Evolutionary conservation across 345 rosid species (phyloP), one percentile per base, ranked within the genome.

Genomic region (Durio zibethinus): DNA sequence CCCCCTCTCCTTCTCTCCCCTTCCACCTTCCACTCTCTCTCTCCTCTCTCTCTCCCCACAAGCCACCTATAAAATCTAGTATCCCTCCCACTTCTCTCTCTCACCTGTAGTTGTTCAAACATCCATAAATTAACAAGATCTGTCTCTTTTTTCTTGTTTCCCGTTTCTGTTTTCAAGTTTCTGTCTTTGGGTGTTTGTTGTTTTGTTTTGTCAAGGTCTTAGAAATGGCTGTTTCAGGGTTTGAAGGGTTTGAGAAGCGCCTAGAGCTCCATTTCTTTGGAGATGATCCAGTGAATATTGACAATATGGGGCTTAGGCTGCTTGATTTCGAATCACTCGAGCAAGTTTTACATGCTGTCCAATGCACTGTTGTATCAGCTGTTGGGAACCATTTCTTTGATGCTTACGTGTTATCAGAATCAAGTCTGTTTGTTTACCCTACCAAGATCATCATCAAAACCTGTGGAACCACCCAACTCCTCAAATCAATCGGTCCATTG

Each of bases 211-310:
- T 15, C 23, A 1, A 7, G 60, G 45, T 29, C 11, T 69, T 7
- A 7, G 10, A 76, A 81, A 96, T 96, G 99, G 97, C 99, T 27
- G 90, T 80, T 73, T 91, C 98, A 27, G 99, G 99, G 4, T 96
- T 96, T 78, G 99, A 96, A 80, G 99, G 99, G 3, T 96, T 94
- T 74, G 99, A 96, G 88, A 96, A 96, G 85, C 86, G 99, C 65
- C 87, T 96, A 42, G 99, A 96, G 87, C 98, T 96, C 74, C 94
- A 85, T 16, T 96, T 96, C 90, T 87, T 84, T 53, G 88, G 92
- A 6, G 85, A 87, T 33, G 87, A 82, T 59, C 87, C 93, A 0
- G 76, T 79, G 36, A 40, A 35, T 18, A 63, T 11, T 77, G 66
- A 72, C 1, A 40, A 11, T 2, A 76, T 87, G 89, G 99, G 99